Conservation (phyloP, 1,139 yeast species). For the Debaryomycetaceae sp. region DNA sequence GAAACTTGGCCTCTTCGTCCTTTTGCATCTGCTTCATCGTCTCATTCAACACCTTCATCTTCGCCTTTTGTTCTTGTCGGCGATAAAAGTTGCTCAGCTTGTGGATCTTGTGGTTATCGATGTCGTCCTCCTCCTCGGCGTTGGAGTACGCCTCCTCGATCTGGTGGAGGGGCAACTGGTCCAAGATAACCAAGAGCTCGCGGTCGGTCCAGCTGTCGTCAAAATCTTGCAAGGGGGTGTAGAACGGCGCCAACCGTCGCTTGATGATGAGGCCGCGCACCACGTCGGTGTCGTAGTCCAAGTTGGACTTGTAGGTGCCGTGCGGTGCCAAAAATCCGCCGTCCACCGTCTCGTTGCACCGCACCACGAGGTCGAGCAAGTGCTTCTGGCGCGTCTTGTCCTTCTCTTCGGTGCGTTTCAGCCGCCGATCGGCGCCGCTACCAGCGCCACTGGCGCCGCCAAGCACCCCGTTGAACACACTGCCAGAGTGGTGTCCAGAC, state of each 20-base stretch:
- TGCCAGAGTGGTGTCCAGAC: conserved; percentile 2
- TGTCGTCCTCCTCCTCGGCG: conserved; percentile 54
- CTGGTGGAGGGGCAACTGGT: conserved; percentile 55
- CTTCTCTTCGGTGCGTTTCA: conserved; percentile 44
- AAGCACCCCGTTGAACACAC: conserved; percentile 2
- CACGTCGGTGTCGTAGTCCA: conserved; percentile 69
- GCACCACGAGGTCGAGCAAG: conserved; percentile 52
- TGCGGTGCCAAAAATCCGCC: conserved; percentile 84
- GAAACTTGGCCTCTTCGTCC: conserved; percentile 45
- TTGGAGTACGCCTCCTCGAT: conserved; percentile 52
- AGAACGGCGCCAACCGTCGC: conserved; percentile 83
- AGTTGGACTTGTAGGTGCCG: conserved; percentile 74
- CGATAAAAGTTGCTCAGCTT: conserved; percentile 45
- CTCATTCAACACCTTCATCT: conserved; percentile 46
- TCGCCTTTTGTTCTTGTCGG: conserved; percentile 51
- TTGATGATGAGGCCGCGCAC: conserved; percentile 59
- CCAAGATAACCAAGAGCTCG: conserved; percentile 57
- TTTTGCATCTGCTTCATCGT: conserved; percentile 50
- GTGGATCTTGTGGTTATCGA: conserved; percentile 55
- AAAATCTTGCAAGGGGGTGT: conserved; percentile 81
- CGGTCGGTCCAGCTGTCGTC: conserved; percentile 72
- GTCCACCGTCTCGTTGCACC: conserved; percentile 59
- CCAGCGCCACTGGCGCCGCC: conserved; percentile 1
- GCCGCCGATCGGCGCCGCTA: conserved; percentile 14
- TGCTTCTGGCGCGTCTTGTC: conserved; percentile 50